Evolutionary conservation across 2,329 filamentous ascomycete species (phyloP), one percentile per base, ranked within the genome.

Genomic region (Epichloe bromicola): DNA sequence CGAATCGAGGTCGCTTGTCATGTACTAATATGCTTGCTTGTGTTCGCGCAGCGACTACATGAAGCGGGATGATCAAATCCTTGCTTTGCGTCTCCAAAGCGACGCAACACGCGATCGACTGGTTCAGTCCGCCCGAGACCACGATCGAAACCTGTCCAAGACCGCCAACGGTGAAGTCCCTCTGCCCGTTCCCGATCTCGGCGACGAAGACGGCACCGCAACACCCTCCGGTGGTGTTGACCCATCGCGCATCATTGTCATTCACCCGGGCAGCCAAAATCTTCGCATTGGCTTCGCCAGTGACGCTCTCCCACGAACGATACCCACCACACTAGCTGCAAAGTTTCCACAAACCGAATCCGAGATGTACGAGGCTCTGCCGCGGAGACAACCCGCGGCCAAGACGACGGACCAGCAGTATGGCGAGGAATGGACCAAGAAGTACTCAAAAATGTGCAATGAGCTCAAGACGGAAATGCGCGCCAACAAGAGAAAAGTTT

Each of bases 261-360:
- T 98, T 60, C 93, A 98, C 64, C 83, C 91, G 2, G 93, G 93
- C 33, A 97, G 91, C 63, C 91, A 97, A 67, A 97, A 97, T 57
- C 71, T 98, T 55, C 82, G 93, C 46, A 90, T 98, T 60, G 93
- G 93, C 0, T 82, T 97, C 54, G 90, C 91, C n/a, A 95, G 87
- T 61, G 93, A 98, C 69, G 91, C 90, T 5, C 72, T 98, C 5
- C 93, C 93, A 6, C 95, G 93, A 69, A 94, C 89, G 1, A 80
- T 97, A 40, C 91, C 93, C 5, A 96, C 95, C 86, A 83, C 88
- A 1, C 83, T 97, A 55, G 93, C 91, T 20, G 83, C 85, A 36
- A 87, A 83, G 62, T 86, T 86, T 59, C 72, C 78, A 6, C 78
- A 83, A 60, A 90, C 83, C 53, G 93, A 98, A 68, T 84, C 86